Evolutionary conservation across 2,329 filamentous ascomycete genomes (phyloP).

Genomic region (Aaosphaeria pasadenensis): DNA sequence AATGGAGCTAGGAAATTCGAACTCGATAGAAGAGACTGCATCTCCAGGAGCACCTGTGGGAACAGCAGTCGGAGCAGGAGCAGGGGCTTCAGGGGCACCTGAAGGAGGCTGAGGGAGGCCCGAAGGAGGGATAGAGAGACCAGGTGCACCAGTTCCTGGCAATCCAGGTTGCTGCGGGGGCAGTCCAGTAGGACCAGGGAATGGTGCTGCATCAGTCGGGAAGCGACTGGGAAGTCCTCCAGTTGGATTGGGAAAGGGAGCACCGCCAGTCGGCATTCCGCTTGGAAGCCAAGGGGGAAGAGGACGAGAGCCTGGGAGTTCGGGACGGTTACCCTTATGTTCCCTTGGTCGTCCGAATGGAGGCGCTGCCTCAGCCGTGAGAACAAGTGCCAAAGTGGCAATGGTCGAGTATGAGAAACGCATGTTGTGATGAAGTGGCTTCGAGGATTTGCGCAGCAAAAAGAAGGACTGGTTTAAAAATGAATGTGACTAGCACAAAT

Average conservation of each 20-base stretch:
- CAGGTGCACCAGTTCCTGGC: constrained; percentile 2
- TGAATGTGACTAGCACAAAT: constrained; percentile 17
- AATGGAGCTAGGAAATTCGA: neutral
- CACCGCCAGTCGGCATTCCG: constrained; percentile 1
- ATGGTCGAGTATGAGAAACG: constrained; percentile 19
- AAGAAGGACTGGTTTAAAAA: constrained; percentile 10
- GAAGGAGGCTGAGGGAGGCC: neutral
- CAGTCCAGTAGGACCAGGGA: neutral
- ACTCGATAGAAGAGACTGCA: neutral
- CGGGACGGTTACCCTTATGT: neutral
- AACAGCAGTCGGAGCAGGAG: neutral
- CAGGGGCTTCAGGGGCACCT: neutral
- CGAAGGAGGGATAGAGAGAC: constrained; percentile 6
- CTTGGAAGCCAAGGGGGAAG: too few species aligned
- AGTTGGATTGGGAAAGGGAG: neutral
- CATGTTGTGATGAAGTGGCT: constrained; percentile 10
- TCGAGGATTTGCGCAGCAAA: constrained; percentile 18
- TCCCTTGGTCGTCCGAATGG: constrained; percentile 1
- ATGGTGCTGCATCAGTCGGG: neutral
- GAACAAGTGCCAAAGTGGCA: constrained; percentile 14
- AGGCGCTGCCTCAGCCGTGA: constrained; percentile 17
- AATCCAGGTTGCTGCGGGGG: neutral
- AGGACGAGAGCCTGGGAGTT: neutral
- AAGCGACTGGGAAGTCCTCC: neutral
- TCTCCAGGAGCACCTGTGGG: neutral